Conservation (phyloP, 73 alveolate genomes). For the Vitrella brassicaformis region DNA sequence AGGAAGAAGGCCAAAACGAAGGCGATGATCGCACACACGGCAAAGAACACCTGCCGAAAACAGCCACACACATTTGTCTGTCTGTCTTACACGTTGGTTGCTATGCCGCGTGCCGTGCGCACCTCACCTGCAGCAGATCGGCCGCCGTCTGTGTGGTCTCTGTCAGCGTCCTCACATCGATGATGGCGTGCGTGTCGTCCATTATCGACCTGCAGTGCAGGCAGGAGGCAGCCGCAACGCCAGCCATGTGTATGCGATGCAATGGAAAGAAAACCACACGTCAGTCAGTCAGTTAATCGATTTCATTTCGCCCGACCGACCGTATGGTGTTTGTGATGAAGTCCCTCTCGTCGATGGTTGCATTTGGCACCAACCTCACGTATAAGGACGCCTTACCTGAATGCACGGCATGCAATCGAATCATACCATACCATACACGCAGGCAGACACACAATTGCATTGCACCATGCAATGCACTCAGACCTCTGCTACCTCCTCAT, state of each 20-base stretch:
- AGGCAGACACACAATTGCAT: background rate
- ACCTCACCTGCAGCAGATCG: too few species aligned
- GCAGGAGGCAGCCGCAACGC: too few species aligned
- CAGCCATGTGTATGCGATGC: constrained; percentile 1
- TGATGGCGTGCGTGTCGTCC: too few species aligned
- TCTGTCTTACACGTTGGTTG: too few species aligned
- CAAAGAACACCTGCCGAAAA: constrained; percentile 40
- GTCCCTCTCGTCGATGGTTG: constrained; percentile 21
- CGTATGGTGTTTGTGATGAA: constrained; percentile 51
- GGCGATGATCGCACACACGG: constrained; percentile 68
- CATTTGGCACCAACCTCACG: constrained; percentile 25
- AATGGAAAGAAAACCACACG: constrained; percentile 45
- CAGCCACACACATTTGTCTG: too few species aligned
- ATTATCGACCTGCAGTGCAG: too few species aligned
- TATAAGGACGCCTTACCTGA: constrained; percentile 8
- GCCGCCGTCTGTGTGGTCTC: too few species aligned
- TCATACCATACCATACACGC: background rate
- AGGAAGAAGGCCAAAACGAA: constrained; percentile 68
- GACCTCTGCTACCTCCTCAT: too few species aligned
- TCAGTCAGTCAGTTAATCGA: constrained; percentile 43
- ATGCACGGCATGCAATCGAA: background rate
- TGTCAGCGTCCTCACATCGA: too few species aligned
- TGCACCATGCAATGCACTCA: too few species aligned
- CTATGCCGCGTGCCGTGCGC: too few species aligned
- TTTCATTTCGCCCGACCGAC: constrained; percentile 44